Conservation (phyloP, 305 asterid species). For the Rubia tinctorum region DNA sequence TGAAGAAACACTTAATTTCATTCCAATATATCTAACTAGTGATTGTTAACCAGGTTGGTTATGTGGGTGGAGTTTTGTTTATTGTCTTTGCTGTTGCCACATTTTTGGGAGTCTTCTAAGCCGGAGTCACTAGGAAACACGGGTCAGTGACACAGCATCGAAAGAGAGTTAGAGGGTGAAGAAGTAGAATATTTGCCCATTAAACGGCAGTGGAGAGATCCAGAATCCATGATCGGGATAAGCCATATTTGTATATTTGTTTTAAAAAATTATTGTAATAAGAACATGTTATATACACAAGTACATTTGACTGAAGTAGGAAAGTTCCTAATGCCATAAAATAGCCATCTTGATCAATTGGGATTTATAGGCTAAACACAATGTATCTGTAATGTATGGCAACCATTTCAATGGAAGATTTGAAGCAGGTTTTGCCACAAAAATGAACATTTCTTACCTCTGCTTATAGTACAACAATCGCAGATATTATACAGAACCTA, state of each 20-base stretch:
- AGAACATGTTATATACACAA: neutral
- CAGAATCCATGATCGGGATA: neutral
- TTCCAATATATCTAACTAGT: conserved; percentile 17
- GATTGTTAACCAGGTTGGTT: conserved; percentile 51
- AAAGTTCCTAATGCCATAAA: neutral
- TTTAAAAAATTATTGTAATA: neutral
- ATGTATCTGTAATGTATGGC: neutral
- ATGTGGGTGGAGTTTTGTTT: conserved; percentile 57
- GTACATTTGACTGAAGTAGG: neutral
- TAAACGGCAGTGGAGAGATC: neutral
- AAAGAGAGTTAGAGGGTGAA: neutral
- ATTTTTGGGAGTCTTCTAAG: conserved; percentile 55
- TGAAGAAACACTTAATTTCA: neutral
- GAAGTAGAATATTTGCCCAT: neutral
- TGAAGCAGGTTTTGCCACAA: neutral
- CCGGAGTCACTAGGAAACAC: conserved; percentile 1
- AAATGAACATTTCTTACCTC: neutral
- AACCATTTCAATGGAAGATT: neutral
- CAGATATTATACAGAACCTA: conserved; percentile 4
- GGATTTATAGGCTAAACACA: neutral
- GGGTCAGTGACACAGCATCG: neutral
- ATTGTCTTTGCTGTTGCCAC: conserved; percentile 59
- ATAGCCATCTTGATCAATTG: neutral
- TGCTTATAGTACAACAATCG: neutral
- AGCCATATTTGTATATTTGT: neutral